Conservation (phyloP, 2,329 filamentous ascomycete species). For the Pseudomassariella vexata region DNA sequence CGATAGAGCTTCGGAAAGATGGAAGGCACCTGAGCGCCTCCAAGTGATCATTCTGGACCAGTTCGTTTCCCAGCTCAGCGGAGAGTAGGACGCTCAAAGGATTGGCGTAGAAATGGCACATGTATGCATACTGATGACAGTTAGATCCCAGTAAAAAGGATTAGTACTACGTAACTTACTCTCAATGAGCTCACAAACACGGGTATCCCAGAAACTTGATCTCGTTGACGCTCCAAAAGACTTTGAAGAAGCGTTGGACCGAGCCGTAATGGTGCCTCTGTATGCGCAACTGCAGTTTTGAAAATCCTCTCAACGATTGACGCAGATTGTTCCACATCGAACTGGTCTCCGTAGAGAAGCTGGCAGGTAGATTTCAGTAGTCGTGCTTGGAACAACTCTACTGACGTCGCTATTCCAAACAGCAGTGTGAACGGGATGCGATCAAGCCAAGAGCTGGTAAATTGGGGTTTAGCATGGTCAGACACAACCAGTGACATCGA, state of each 20-base stretch:
- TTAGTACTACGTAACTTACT: conserved; percentile 32
- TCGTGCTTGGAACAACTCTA: conserved; percentile 72
- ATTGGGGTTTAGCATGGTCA: background rate
- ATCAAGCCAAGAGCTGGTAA: conserved; percentile 56
- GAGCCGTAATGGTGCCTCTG: conserved; percentile 52
- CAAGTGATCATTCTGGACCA: conserved; percentile 54
- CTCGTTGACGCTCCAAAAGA: conserved; percentile 66
- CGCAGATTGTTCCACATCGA: conserved; percentile 69
- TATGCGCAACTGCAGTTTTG: conserved; percentile 54
- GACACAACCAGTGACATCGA: conserved; percentile 26
- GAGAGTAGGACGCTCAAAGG: conserved; percentile 60
- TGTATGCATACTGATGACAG: conserved; percentile 63
- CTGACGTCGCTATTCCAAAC: conserved; percentile 76
- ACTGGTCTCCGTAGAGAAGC: conserved; percentile 63
- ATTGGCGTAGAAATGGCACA: conserved; percentile 82
- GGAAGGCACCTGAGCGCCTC: conserved; percentile 62
- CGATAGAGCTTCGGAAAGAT: conserved; percentile 59
- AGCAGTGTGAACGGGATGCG: conserved; percentile 72
- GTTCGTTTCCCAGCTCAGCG: conserved; percentile 19
- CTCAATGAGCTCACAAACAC: conserved; percentile 66
- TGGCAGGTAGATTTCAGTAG: conserved; percentile 64
- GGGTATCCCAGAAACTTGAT: conserved; percentile 72
- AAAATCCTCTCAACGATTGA: conserved; percentile 70
- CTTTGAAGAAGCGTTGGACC: conserved; percentile 57
- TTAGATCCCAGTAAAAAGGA: conserved; percentile 14